A percentile compares a stretch with the other conserved stretches of the same genome.
Conservation (phyloP, 139 green algal species). For the Chlorokybus atmophyticus region DNA sequence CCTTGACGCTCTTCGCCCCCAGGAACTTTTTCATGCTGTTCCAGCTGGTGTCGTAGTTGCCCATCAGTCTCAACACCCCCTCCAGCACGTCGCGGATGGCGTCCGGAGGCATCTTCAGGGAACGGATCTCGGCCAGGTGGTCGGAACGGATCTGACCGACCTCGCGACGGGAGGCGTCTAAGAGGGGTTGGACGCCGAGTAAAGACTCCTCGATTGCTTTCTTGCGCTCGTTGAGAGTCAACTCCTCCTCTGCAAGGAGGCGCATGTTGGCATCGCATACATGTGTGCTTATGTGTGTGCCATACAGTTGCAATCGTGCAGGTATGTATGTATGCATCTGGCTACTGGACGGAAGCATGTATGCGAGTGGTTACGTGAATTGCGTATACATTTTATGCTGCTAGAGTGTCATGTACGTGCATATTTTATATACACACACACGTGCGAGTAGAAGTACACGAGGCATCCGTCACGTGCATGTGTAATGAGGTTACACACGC, state of each 20-base stretch:
- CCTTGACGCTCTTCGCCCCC: slow-evolving; percentile 28
- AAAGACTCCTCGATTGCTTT: slow-evolving; percentile 55
- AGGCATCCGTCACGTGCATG: too few species aligned
- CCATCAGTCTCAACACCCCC: slow-evolving; percentile 57
- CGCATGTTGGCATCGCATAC: too few species aligned
- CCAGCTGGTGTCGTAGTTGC: slow-evolving; percentile 65
- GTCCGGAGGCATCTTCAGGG: slow-evolving; percentile 55
- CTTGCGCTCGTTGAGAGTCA: slow-evolving; percentile 13
- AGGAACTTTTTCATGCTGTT: slow-evolving; percentile 76
- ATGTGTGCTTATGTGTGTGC: too few species aligned
- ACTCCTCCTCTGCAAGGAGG: slow-evolving; percentile 43
- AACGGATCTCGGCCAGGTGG: slow-evolving; percentile 68
- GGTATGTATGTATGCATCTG: too few species aligned
- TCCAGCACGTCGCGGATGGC: slow-evolving; percentile 62
- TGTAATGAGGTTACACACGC: too few species aligned
- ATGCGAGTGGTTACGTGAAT: too few species aligned
- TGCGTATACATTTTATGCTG: too few species aligned
- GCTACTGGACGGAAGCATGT: too few species aligned
- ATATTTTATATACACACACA: too few species aligned
- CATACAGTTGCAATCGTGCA: too few species aligned
- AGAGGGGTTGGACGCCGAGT: slow-evolving; percentile 51
- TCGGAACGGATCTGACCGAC: slow-evolving; percentile 70
- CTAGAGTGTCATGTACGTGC: too few species aligned
- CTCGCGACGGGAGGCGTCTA: slow-evolving; percentile 52
- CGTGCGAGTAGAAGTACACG: too few species aligned